These are phyloP conservation scores for Porphyrellus cyaneotinctus DNA, from an alignment of 768 basidiomycete species.

Conservation along the genomic window DNA sequence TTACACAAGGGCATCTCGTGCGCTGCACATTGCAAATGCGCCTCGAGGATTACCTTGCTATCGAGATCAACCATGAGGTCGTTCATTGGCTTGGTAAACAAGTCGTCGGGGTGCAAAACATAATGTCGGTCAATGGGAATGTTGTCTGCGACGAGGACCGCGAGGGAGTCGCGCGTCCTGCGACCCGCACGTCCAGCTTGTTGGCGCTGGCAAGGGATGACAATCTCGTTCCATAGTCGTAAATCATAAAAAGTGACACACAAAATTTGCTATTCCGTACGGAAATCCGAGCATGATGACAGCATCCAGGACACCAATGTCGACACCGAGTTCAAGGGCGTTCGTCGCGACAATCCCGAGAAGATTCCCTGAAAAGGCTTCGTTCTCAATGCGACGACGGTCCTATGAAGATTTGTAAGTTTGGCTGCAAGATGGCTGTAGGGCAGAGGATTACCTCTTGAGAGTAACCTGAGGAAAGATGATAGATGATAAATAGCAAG, in stretches of 20 bases:
- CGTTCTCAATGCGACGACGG: slow-evolving; percentile 75
- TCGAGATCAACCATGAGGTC: slow-evolving; percentile 70
- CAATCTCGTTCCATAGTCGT: background rate
- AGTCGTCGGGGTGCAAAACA: slow-evolving; percentile 59
- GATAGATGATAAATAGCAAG: background rate
- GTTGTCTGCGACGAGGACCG: slow-evolving; percentile 65
- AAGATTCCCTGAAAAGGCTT: slow-evolving; percentile 80
- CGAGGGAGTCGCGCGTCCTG: slow-evolving; percentile 72
- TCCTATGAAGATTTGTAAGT: slow-evolving; percentile 43
- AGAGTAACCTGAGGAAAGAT: slow-evolving; percentile 60
- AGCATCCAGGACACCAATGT: slow-evolving; percentile 84
- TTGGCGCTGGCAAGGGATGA: slow-evolving; percentile 54
- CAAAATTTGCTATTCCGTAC: slow-evolving; percentile 73
- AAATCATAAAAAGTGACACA: slow-evolving; percentile 31
- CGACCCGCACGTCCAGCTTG: slow-evolving; percentile 88
- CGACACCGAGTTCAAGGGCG: slow-evolving; percentile 87
- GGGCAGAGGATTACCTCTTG: slow-evolving; percentile 44
- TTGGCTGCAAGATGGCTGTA: background rate
- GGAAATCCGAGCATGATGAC: slow-evolving; percentile 91
- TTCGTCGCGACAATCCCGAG: slow-evolving; percentile 89
- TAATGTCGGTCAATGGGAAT: slow-evolving; percentile 76
- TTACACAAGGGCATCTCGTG: slow-evolving; percentile 76
- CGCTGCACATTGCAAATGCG: slow-evolving; percentile 84
- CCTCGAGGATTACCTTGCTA: slow-evolving; percentile 72
- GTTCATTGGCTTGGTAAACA: slow-evolving; percentile 59